Evolutionary conservation across 2,329 filamentous ascomycete genomes (phyloP).

Genomic region (Onygenales sp.): DNA sequence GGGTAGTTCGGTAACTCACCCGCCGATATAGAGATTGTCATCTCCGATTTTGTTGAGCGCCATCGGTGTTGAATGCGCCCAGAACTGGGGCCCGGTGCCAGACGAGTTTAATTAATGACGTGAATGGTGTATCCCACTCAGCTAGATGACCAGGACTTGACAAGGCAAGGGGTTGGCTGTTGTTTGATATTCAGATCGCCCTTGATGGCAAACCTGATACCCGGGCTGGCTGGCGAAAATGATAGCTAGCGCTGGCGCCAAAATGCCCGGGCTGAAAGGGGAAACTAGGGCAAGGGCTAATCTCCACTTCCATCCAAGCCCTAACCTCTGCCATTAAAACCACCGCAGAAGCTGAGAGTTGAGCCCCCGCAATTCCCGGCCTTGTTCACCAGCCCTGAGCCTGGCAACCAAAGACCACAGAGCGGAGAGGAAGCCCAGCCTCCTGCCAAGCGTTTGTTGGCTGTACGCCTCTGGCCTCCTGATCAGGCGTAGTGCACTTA

Average conservation of each 20-base stretch:
- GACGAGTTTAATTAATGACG: not conserved
- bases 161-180: not conserved
- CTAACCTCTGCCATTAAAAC: too few species aligned
- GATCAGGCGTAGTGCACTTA: too few species aligned
- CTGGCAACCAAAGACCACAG: too few species aligned
- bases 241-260: not conserved
- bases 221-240: not conserved
- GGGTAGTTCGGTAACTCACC: constrained; percentile 41
- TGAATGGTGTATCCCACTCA: not conserved
- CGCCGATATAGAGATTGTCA: constrained; percentile 66
- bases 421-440: too few species aligned
- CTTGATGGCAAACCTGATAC: not conserved
- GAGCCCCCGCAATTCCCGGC: not conserved
- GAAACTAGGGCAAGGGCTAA: not conserved
- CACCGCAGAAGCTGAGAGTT: too few species aligned
- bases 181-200: not conserved
- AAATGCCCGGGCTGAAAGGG: not conserved
- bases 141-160: not conserved
- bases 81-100: not conserved
- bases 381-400: too few species aligned
- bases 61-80: constrained; percentile 15
- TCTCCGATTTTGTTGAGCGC: constrained; percentile 58
- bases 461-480: too few species aligned
- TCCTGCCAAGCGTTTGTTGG: too few species aligned
- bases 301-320: not conserved